These are phyloP conservation scores for Spergularia marina DNA, from an alignment of 148 eudicot species.

Conservation along the genomic window DNA sequence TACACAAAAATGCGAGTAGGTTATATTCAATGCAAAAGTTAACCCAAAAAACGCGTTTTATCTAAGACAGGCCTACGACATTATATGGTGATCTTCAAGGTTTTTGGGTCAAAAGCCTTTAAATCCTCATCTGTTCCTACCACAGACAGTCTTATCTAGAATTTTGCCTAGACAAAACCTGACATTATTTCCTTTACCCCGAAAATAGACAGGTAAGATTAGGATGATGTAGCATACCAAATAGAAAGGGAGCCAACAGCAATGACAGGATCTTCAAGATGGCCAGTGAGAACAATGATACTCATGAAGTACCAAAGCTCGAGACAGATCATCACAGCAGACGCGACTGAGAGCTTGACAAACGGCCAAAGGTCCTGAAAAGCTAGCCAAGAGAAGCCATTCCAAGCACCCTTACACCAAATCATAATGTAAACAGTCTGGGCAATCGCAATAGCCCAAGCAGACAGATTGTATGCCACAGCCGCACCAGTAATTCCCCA, in stretches of 20 bases:
- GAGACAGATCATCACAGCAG: slow-evolving; percentile 89
- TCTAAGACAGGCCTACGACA: background rate
- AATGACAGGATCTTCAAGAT: slow-evolving; percentile 75
- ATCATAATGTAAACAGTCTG: slow-evolving; percentile 62
- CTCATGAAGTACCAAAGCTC: slow-evolving; percentile 98
- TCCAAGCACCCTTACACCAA: slow-evolving; percentile 89
- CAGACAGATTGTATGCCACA: slow-evolving; percentile 68
- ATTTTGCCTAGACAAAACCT: no score
- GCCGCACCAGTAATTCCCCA: slow-evolving; percentile 90
- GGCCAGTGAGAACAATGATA: slow-evolving; percentile 95
- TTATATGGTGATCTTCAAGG: no score
- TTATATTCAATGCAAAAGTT: no score
- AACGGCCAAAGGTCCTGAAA: slow-evolving; percentile 80
- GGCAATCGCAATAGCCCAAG: slow-evolving; percentile 73
- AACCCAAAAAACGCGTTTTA: no score
- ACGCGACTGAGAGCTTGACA: slow-evolving; percentile 66
- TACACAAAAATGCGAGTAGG: slow-evolving; percentile 18
- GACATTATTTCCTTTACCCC: no score
- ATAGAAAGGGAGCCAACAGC: slow-evolving; percentile 95
- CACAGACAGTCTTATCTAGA: no score
- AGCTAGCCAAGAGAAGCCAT: slow-evolving; percentile 76
- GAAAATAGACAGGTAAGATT: background rate
- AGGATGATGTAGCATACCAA: slow-evolving; percentile 40
- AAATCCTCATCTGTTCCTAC: no score
- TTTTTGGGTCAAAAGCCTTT: no score